Base-by-base conservation (phyloP, 805 yeast genomes). In the Candida hungchunana region DNA sequence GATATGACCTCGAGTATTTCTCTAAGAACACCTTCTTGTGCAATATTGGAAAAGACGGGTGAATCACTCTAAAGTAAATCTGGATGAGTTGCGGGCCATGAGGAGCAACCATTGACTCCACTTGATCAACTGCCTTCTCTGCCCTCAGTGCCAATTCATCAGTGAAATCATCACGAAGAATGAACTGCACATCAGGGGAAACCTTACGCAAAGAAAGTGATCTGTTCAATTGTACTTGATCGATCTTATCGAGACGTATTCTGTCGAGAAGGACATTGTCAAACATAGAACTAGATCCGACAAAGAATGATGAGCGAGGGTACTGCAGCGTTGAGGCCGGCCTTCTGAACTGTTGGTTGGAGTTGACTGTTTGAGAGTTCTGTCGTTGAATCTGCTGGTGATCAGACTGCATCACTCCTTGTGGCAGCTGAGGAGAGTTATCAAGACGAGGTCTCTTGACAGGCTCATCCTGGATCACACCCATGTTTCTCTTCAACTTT, bases 11-110 rank as follows among this genome's bases (percentile, higher is more conserved):
- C 2, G 89, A 67, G 56, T 89, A 90, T 56, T 90, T 90, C 51
- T 90, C 97, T 43, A 90, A 55, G 50, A 90, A 93, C 6, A 90
- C 96, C 50, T 82, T 78, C 53, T 88, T 90, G 59, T 93, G 97
- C 34, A 90, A 61, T 9, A 90, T 80, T 0, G 97, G 98, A 59
- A 86, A 86, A 4, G 86, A 79, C 0, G 97, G 97, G 53, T 90
- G 97, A 22, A 89, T 79, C 13, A 84, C 75, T 44, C 88, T 73
- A 60, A 88, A 88, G 53, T 87, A 88, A 11, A 87, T 69, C 46
- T 85, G 87, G 24, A 86, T 77, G 36, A 86, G 64, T 9, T 80
- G 75, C 44, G 80, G 83, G 2, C 97, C 97, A 59, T 87, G 88
- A 0, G 98, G 97, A n/a, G 90, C 82, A 14, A 90, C 85, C 32